phyloP scores from a whole-genome alignment of 2,329 filamentous ascomycete species.

The Microascus cirrosus region DNA sequence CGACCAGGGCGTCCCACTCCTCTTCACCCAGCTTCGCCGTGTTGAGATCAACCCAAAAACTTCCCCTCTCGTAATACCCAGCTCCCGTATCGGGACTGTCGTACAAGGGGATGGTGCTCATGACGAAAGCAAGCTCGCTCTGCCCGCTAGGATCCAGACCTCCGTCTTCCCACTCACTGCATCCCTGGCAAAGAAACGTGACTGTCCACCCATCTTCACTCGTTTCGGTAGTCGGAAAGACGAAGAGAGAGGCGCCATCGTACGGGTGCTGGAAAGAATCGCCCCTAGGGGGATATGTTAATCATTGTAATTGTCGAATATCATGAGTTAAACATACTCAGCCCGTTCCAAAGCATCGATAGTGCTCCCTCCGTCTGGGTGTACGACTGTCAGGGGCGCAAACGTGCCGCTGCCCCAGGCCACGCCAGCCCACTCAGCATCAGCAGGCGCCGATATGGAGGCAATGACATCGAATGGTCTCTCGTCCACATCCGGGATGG shows the following conservation, averaged over 20 bases:
- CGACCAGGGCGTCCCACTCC: background rate
- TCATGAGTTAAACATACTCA: background rate
- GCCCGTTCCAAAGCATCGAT: background rate
- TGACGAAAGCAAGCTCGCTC: background rate
- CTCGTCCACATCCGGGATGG: background rate
- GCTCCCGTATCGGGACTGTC: background rate
- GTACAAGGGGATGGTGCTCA: background rate
- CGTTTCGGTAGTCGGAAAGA: background rate
- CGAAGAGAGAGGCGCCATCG: background rate
- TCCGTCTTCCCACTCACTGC: background rate
- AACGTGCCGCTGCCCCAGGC: slow-evolving; percentile 11
- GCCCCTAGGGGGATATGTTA: background rate
- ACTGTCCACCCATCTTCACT: background rate
- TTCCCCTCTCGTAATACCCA: background rate
- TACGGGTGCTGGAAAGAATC: background rate
- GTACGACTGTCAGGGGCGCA: slow-evolving; percentile 8
- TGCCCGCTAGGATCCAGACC: background rate
- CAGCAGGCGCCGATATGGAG: slow-evolving; percentile 7
- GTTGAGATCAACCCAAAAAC: background rate
- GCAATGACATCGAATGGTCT: slow-evolving; percentile 9
- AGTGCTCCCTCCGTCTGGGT: slow-evolving; percentile 3
- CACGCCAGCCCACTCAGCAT: slow-evolving; percentile 9
- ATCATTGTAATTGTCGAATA: background rate
- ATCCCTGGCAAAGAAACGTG: background rate
- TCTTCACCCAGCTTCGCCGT: background rate